These are phyloP conservation scores for Theobroma grandiflorum DNA, from an alignment of 441 rosid genomes.

Conservation along the genomic window DNA sequence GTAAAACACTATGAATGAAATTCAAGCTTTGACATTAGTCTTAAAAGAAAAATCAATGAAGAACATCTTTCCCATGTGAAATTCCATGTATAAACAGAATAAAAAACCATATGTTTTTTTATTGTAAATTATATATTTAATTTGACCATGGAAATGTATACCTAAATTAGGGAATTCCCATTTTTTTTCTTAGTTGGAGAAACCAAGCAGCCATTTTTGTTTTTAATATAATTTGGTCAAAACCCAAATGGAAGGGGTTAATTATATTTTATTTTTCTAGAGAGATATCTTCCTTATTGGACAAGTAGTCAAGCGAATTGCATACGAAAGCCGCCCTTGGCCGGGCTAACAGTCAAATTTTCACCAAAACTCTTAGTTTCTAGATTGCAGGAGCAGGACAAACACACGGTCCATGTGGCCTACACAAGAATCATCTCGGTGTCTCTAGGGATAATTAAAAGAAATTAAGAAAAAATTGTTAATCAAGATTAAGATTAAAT, in stretches of 20 bases:
- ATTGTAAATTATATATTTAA: not conserved
- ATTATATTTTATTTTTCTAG: constrained; percentile 12
- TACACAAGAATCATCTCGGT: not conserved
- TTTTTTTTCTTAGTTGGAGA: constrained; percentile 2
- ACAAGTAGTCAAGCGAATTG: constrained; percentile 6
- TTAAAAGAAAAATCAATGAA: not conserved
- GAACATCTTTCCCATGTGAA: not conserved
- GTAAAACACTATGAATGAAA: not conserved
- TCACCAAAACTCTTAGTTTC: not conserved
- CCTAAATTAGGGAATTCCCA: not conserved
- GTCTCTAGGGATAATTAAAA: not conserved
- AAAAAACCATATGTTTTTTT: not conserved
- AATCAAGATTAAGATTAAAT: too few relatives aligned
- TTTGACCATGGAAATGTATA: not conserved
- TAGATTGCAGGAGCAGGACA: not conserved
- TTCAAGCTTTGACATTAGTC: not conserved
- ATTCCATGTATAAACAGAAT: not conserved
- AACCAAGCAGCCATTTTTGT: not conserved
- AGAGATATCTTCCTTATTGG: constrained; percentile 10
- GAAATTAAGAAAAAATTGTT: too few relatives aligned
- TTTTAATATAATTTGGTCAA: constrained; percentile 8
- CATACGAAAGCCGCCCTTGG: constrained; percentile 24
- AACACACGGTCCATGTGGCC: not conserved
- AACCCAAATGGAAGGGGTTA: not conserved
- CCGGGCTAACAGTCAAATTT: constrained; percentile 25